Evolutionary conservation across 345 rosid genomes (phyloP), one percentile per base, ranked within the genome.

Genomic region (Eucalyptus grandis): DNA sequence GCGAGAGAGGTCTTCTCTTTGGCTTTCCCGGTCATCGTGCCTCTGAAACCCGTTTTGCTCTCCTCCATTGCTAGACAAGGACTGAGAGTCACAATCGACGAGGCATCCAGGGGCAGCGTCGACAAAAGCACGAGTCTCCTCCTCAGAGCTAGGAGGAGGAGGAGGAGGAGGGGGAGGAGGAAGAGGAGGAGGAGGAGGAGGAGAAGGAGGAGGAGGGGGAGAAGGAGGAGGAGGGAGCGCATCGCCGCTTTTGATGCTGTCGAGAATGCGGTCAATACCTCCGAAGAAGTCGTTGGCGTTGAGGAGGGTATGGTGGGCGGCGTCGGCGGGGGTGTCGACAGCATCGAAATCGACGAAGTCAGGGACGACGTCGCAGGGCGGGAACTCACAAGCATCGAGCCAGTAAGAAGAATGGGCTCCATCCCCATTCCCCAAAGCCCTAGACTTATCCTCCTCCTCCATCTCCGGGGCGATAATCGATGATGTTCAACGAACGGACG

Each of bases 351-450:
- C 94, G 37, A 95, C 94, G 87, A 97, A 93, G 87, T 96, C 96
- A 77, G 90, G 95, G 40, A 96, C 92, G 49, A 95, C 90, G 89
- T 97, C 98, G 91, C 96, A 94, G 9, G 97, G 89, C 60, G 95
- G 92, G 90, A 96, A 99, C 91, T 97, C 99, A 47, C 97, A 96
- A 44, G 98, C 98, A 92, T 97, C 99, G 51, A 98, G 91, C 99
- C 99, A 98, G 93, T 98, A 98, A 30, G 99, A 98, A 30, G 95
- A 92, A 87, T 92, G 93, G 34, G 86, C 88, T 34, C 89, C 94
- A 43, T 83, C 87, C 16, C 90, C 95, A 54, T 81, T 89, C 15
- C 82, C 94, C 31, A 88, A 43, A 90, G 88, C 91, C 91, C 91
- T 90, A 90, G 88, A 65, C 53, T 30, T 88, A n/a, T 86, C 87